These are phyloP conservation scores for Ricinus communis DNA, from an alignment of 345 rosid species.

Conservation along the genomic window DNA sequence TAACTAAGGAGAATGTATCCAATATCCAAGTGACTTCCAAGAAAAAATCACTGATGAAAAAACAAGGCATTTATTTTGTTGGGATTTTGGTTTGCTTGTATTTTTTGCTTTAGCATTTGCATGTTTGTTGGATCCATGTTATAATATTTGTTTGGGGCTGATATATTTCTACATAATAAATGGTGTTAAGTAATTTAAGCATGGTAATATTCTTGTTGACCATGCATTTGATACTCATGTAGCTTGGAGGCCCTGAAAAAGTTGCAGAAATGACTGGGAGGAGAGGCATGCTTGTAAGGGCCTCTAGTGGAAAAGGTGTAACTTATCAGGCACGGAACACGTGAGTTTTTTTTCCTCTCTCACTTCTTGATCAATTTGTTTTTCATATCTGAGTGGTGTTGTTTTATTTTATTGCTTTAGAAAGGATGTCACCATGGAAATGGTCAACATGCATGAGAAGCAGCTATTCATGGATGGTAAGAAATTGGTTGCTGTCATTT, in stretches of 20 bases:
- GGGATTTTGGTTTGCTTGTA: too few species aligned
- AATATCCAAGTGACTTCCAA: neutral
- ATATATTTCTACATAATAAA: neutral
- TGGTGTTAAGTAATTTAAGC: neutral
- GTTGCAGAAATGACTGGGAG: constrained; percentile 99
- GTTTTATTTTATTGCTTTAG: constrained; percentile 42
- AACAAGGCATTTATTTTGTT: too few species aligned
- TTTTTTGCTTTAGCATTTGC: neutral
- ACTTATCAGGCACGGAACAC: constrained; percentile 95
- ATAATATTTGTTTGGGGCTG: neutral
- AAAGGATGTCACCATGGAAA: constrained; percentile 94
- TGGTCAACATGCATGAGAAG: constrained; percentile 99
- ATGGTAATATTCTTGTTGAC: constrained; percentile 21
- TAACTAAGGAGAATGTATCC: neutral
- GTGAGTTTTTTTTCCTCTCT: constrained; percentile 47
- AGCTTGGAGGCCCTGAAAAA: constrained; percentile 99
- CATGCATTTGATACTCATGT: constrained; percentile 26
- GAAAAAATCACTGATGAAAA: neutral
- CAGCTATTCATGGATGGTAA: constrained; percentile 98
- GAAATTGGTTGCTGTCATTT: constrained; percentile 87
- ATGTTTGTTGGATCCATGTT: neutral
- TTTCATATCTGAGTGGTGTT: constrained; percentile 19
- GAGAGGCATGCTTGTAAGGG: constrained; percentile 99
- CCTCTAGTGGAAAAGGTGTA: constrained; percentile 91
- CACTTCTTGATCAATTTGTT: constrained; percentile 5